Base-by-base conservation (phyloP, 208 protist genomes). In the Leishmania braziliensis region DNA sequence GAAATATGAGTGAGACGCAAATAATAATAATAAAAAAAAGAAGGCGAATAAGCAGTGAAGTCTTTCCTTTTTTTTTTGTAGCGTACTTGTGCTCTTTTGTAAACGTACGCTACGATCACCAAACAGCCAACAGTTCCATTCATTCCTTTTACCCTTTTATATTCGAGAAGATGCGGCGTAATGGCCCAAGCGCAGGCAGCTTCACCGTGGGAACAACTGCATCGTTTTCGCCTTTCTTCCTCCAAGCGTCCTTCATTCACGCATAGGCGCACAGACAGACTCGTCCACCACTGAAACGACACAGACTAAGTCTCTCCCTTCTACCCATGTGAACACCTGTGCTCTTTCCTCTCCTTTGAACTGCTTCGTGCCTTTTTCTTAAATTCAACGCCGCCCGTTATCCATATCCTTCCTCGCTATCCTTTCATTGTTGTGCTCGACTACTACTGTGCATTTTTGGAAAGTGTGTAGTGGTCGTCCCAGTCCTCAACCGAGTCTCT, bases 1-100 rank as follows among this genome's bases (percentile, higher is more conserved):
- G 23, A 78, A 62, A 54, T 74, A 79, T 77, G 53, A 65, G 78
- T 48, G 75, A 73, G 72, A 65, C 62, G 66, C 36, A 69, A 26
- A 69, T 14, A 69, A 69, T 12, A 39, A 14, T 63, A 23, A n/a
- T n/a, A 16, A 16, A 77, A 23, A 16, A 36, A 39, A 77, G n/a
- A 58, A 77, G 29, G 46, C 26, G 33, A 26, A 48, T n/a, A 70
- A 18, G 26, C 58, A 10, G n/a, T 63, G 58, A 0, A 69, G 33
- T 5, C 23, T 23, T 29, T 5, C 36, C 20, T 20, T n/a, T 14
- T 66, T 36, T 5, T 18, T 14, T 18, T 39, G 62, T 39, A 4
- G 62, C 8, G 62, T 66, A 12, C 33, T 36, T n/a, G 62, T 66
- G 33, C 63, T 0, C 33, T 69, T 23, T 43, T 33, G 58, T 29